A percentile compares a stretch with the other conserved stretches of the same genome.
Conservation (phyloP, 805 yeast species). For the Ogataea nitratoaversa region DNA sequence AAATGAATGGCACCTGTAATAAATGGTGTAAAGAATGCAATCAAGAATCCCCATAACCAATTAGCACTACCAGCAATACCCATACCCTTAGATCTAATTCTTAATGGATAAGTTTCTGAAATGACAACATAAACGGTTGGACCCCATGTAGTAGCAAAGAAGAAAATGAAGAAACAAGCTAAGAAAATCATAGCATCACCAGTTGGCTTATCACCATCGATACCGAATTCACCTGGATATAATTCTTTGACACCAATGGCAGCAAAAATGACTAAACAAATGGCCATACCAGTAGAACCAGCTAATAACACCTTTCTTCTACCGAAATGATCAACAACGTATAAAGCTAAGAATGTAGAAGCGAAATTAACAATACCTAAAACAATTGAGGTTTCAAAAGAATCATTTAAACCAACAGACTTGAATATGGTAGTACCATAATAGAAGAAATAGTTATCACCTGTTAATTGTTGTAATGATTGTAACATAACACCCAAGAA, state of each 20-base stretch:
- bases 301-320: conserved; percentile 56
- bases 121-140: conserved; percentile 61
- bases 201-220: conserved; percentile 38
- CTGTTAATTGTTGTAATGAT: conserved; percentile 67
- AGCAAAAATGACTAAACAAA: conserved; percentile 57
- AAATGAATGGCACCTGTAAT: conserved; percentile 46
- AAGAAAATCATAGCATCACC: conserved; percentile 49
- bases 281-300: conserved; percentile 63
- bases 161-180: conserved; percentile 58
- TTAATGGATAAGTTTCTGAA: conserved; percentile 59
- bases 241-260: conserved; percentile 53
- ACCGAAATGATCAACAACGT: conserved; percentile 54
- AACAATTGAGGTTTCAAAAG: conserved; percentile 39
- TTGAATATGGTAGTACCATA: conserved; percentile 62
- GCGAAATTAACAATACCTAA: conserved; percentile 44
- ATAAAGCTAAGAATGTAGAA: conserved; percentile 49
- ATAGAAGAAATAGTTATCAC: conserved; percentile 69
- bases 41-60: conserved; percentile 69
- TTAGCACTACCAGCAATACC: conserved; percentile 66
- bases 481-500: conserved; percentile 56
- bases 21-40: conserved; percentile 63
- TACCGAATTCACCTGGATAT: conserved; percentile 37
- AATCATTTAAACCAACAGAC: conserved; percentile 45
- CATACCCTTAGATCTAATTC: conserved; percentile 65
- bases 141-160: conserved; percentile 77